phyloP scores from a whole-genome alignment of 2,329 filamentous ascomycete genomes.

The Aspergillus pseudonomiae region DNA sequence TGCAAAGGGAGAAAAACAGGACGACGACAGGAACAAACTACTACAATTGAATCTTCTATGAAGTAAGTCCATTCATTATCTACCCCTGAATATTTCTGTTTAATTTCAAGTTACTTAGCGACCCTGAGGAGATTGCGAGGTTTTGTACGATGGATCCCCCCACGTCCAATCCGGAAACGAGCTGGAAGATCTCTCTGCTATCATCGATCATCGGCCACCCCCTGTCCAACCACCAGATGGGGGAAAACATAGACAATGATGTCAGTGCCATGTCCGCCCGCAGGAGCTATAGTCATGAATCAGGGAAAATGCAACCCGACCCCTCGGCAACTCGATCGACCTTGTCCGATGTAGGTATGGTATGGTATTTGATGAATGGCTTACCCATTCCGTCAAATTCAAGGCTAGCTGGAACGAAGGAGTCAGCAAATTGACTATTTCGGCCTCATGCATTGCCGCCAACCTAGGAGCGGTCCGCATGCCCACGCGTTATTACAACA shows the following conservation, averaged over 20 bases:
- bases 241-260: slow-evolving; percentile 12
- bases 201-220: not conserved
- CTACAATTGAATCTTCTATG: not conserved
- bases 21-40: not conserved
- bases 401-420: slow-evolving; percentile 2
- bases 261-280: slow-evolving; percentile 15
- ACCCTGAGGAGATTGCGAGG: not conserved
- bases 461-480: slow-evolving; percentile 10
- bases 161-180: not conserved
- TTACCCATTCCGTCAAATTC: not conserved
- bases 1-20: not conserved
- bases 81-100: not conserved
- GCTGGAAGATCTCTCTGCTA: not conserved
- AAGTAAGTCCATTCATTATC: not conserved
- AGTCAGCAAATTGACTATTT: slow-evolving; percentile 16
- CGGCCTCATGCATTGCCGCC: slow-evolving; percentile 25
- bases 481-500: slow-evolving; percentile 28
- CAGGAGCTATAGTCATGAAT: not conserved
- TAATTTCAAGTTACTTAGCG: not conserved
- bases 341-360: not conserved
- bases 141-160: not conserved
- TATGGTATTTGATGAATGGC: not conserved
- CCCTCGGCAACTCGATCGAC: not conserved
- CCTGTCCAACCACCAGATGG: not conserved
- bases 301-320: not conserved